Evolutionary conservation across 2,329 filamentous ascomycete genomes (phyloP), one percentile per base, ranked within the genome.

Genomic region (Xylaria arbuscula): DNA sequence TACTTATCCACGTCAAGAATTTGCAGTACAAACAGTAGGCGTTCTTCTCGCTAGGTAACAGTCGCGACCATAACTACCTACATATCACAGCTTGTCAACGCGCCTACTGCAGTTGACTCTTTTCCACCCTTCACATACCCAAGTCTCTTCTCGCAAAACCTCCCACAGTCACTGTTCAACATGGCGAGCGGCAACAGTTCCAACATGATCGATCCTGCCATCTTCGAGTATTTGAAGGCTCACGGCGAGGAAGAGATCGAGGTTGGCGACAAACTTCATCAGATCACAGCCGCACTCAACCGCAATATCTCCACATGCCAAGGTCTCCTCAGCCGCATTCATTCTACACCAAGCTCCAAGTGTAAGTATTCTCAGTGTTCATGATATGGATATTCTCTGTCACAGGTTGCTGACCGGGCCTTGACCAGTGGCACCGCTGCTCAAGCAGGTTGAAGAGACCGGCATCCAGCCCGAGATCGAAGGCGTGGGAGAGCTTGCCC

Each of bases 211-310:
- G 91, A 97, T 79, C 91, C 93, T 68, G 86, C 88, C 72, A 93
- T 98, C 79, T 98, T 98, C 81, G 89, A 94, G 77, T 88, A 92
- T 75, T 90, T 99, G 70, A 95, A 98, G 81, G 84, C 87, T 67
- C 94, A 94, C 80, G 93, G 98, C 75, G 96, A 98, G 74, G 91
- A 97, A 80, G 96, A 98, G 79, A 87, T 89, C 9, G 85, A 87
- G 63, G 90, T 97, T 63, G 90, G 93, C 76, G 95, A 98, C 83
- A 89, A 93, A 76, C 87, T 99, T 66, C 89, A 90, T 72, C 90
- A 93, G 66, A 92, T 97, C 74, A 87, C 96, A 53, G 91, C 96
- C 78, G 88, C 86, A 50, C 88, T 98, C 45, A 93, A 97, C 77
- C 92, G 94, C 77, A 90, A 93, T 87, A 92, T 93, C 72, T 89